These are phyloP conservation scores for Gossypium trilobum DNA, from an alignment of 441 rosid genomes.

Conservation along the genomic window DNA sequence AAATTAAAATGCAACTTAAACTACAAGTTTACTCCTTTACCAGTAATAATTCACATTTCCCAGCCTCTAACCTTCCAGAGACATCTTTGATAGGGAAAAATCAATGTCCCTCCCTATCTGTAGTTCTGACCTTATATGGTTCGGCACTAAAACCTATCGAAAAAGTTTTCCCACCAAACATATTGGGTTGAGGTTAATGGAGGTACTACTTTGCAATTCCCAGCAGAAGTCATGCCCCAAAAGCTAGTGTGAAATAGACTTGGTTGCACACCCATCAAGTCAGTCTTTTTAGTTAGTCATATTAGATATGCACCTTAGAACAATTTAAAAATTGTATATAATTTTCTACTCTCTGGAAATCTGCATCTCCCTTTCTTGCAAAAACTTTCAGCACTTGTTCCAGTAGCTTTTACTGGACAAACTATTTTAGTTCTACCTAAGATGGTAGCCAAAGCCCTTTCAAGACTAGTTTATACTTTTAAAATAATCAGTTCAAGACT, in stretches of 20 bases:
- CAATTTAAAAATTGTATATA: background rate
- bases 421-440: background rate
- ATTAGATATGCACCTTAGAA: background rate
- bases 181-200: background rate
- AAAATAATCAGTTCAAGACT: background rate
- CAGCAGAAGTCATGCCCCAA: background rate
- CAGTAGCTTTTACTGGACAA: background rate
- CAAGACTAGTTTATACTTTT: background rate
- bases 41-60: background rate
- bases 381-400: background rate
- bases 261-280: background rate
- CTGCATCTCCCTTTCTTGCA: background rate
- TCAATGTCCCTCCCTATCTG: background rate
- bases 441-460: conserved; percentile 3
- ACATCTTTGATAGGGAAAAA: background rate
- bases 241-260: background rate
- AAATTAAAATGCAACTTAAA: background rate
- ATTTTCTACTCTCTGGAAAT: background rate
- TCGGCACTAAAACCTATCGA: background rate
- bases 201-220: background rate
- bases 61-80: background rate
- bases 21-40: background rate
- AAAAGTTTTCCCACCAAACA: background rate
- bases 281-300: background rate
- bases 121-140: background rate